phyloP scores from a whole-genome alignment of 495 filamentous ascomycete genomes.

The Trichoderma orchidacearum region DNA sequence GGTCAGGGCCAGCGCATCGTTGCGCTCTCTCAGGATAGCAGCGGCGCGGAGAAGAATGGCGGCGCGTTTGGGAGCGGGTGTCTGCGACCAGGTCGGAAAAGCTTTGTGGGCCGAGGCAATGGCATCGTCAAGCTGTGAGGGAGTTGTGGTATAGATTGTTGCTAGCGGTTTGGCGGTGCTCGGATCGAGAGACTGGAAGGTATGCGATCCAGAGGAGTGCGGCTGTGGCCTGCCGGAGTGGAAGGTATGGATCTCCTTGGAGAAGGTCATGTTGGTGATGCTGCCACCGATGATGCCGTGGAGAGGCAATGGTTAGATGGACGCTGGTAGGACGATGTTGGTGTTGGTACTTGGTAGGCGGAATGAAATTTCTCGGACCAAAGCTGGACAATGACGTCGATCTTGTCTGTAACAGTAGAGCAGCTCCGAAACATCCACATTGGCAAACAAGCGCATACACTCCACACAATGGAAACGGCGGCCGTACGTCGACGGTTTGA shows the following conservation, averaged over 20 bases:
- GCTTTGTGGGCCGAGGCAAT: constrained; percentile 46
- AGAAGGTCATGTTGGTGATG: constrained; percentile 19
- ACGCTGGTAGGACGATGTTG: background rate
- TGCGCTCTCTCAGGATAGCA: constrained; percentile 27
- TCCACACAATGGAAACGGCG: background rate
- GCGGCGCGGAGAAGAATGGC: constrained; percentile 38
- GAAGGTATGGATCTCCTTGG: constrained; percentile 35
- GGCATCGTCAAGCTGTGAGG: constrained; percentile 50
- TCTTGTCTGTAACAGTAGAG: background rate
- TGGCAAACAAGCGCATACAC: background rate
- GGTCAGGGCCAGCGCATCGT: constrained; percentile 12
- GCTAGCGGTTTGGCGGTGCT: constrained; percentile 50
- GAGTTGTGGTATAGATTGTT: constrained; percentile 49
- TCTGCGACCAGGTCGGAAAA: constrained; percentile 41
- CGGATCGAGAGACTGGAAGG: constrained; percentile 56
- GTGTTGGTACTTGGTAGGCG: background rate
- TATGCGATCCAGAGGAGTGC: constrained; percentile 38
- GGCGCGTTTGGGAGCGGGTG: constrained; percentile 28
- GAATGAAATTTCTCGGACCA: background rate
- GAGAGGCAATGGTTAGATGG: background rate
- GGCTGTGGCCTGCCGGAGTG: constrained; percentile 49
- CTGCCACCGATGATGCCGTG: background rate
- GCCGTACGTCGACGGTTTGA: background rate
- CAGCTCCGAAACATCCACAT: too few relatives aligned
- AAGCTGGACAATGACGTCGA: background rate